Evolutionary conservation across 1,139 yeast genomes (phyloP).

Genomic region (Yamadazyma trypodendri): DNA sequence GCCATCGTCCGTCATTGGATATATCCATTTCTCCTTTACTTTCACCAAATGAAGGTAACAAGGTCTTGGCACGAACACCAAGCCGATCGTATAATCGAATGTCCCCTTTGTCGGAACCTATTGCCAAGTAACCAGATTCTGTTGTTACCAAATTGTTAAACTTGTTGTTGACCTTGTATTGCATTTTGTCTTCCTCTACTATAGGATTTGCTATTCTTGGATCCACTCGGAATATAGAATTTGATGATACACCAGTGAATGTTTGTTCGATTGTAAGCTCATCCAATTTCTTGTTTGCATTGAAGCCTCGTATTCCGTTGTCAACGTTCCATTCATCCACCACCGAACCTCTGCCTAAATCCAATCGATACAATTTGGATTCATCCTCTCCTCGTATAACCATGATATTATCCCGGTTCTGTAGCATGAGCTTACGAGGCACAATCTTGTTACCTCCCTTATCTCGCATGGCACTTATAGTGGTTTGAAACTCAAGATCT

Average conservation of each 20-base stretch:
- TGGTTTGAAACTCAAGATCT: conserved; percentile 60
- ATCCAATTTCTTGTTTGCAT: conserved; percentile 69
- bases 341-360: conserved; percentile 71
- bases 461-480: conserved; percentile 61
- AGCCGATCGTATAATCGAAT: conserved; percentile 68
- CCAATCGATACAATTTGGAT: conserved; percentile 63
- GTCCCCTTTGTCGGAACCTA: conserved; percentile 74
- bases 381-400: conserved; percentile 55
- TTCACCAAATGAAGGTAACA: conserved; percentile 81
- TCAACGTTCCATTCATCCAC: conserved; percentile 78
- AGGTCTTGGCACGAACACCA: conserved; percentile 74
- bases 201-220: conserved; percentile 66
- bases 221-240: conserved; percentile 70
- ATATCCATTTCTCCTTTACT: conserved; percentile 64
- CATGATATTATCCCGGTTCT: conserved; percentile 67
- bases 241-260: conserved; percentile 64
- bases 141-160: conserved; percentile 72
- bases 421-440: conserved; percentile 72
- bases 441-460: conserved; percentile 52
- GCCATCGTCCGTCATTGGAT: conserved; percentile 79
- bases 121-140: conserved; percentile 69
- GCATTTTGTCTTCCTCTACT: conserved; percentile 44
- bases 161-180: conserved; percentile 52
- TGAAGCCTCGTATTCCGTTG: conserved; percentile 51
- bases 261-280: conserved; percentile 75